Conservation (phyloP, 2,329 filamentous ascomycete species). For the Clonostachys byssicola region DNA sequence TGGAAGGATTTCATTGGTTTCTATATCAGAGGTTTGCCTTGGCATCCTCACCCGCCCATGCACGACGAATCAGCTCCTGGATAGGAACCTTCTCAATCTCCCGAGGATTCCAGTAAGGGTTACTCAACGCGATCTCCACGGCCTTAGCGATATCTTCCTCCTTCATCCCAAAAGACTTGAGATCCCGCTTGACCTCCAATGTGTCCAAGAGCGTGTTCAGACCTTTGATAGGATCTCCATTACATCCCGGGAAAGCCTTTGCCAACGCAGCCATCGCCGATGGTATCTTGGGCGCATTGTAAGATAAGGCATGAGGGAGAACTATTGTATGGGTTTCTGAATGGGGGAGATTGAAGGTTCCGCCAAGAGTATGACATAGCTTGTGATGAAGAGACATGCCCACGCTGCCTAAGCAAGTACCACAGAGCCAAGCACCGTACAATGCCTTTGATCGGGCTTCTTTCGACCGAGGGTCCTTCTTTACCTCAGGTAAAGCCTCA, state of each 20-base stretch:
- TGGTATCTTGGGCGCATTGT: conserved; percentile 53
- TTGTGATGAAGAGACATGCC: conserved; percentile 66
- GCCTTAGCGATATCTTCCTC: conserved; percentile 57
- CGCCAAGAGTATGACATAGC: conserved; percentile 61
- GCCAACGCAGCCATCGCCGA: conserved; percentile 48
- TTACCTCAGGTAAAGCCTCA: conserved; percentile 45
- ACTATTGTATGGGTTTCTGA: conserved; percentile 62
- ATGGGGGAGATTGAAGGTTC: conserved; percentile 59
- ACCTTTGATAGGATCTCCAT: conserved; percentile 54
- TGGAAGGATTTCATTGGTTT: too few species aligned
- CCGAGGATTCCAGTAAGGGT: conserved; percentile 57
- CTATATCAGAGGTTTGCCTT: conserved; percentile 12
- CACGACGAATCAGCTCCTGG: conserved; percentile 51
- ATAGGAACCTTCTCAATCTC: conserved; percentile 45
- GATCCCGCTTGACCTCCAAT: conserved; percentile 44
- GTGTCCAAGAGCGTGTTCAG: conserved; percentile 51
- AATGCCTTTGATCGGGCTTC: conserved; percentile 40
- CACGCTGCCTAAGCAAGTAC: conserved; percentile 53
- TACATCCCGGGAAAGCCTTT: conserved; percentile 45
- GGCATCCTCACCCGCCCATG: conserved; percentile 57
- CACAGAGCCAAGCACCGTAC: conserved; percentile 64
- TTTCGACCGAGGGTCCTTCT: conserved; percentile 33
- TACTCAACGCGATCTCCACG: conserved; percentile 51
- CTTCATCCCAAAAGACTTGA: conserved; percentile 54
- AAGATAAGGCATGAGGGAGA: conserved; percentile 58